Evolutionary conservation across 345 rosid species (phyloP).

Genomic region (Populus alba): DNA sequence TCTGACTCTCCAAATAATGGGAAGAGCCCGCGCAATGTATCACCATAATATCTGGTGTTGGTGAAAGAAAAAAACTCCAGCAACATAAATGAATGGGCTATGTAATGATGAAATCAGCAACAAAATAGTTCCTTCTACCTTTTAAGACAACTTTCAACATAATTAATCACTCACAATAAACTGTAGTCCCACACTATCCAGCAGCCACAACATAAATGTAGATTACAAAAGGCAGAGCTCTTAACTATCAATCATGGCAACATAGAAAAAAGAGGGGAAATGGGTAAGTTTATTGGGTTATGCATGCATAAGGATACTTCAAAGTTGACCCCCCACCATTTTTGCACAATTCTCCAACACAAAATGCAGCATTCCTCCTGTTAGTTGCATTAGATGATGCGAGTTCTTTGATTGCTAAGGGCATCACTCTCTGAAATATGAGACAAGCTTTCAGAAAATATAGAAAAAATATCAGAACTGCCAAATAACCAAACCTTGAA

Average conservation of each 20-base stretch:
- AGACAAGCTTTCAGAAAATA: constrained; percentile 22
- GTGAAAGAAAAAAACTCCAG: constrained; percentile 41
- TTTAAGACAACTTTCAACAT: not conserved
- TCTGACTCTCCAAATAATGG: constrained; percentile 93
- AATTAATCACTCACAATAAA: not conserved
- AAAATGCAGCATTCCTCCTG: constrained; percentile 98
- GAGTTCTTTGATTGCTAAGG: constrained; percentile 83
- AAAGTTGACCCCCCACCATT: constrained; percentile 82
- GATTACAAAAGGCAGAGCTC: not conserved
- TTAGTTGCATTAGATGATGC: constrained; percentile 83
- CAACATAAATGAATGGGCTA: not conserved
- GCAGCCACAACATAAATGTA: not conserved
- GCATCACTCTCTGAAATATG: constrained; percentile 79
- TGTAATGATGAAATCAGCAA: constrained; percentile 8
- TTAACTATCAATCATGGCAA: not conserved
- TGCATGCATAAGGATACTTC: constrained; percentile 66
- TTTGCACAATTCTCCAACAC: constrained; percentile 93
- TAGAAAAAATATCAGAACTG: not conserved
- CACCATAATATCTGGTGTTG: constrained; percentile 63
- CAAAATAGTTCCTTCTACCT: constrained; percentile 8
- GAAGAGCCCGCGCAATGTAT: constrained; percentile 64
- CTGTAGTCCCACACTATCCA: not conserved
- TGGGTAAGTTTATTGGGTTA: not conserved
- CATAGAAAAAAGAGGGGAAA: not conserved
- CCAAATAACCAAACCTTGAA: not conserved